Evolutionary conservation across 2,329 filamentous ascomycete genomes (phyloP), one percentile per base, ranked within the genome.

Genomic region (Aspergillus unguis): DNA sequence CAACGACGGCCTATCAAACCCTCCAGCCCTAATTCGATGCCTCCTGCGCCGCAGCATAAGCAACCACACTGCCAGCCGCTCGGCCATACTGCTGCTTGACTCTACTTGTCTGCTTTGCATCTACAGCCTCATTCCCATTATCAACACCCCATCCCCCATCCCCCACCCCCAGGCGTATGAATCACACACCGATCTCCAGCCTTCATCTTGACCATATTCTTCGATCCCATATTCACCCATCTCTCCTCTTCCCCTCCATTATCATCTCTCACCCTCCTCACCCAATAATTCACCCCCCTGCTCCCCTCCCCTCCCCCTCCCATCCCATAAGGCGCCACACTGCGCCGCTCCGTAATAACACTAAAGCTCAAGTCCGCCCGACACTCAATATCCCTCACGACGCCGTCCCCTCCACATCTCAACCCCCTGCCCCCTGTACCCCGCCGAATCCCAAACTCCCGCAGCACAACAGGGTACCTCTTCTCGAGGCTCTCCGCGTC

Each of bases 271-370:
- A 79, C 85, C 54, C 82, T 85, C 5, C 88, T 78, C 28, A 95
- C 85, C 92, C 92, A 97, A 43, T 95, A 76, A 62, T 97, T 97
- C 55, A 92, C 74, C 0, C 92, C 92, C 44, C 87, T 86, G 60
- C 83, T 74, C 0, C 85, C 92, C 55, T 92, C 87, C 50, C 85
- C 86, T 3, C 92, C 92, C 0, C 92, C 92, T 25, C 85, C 85
- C 55, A 96, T 79, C 0, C 92, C 92, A 61, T 92, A 96, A 1
- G 90, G 90, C 48, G 83, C 79, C 57, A 88, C 85, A 0, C 92
- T 87, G 31, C 90, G 74, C 17, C 90, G 70, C 70, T 95, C 90
- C 4, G 84, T 87, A 6, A 95, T 74, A 26, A 95, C 92, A 1
- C 84, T 87, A 10, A 89, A 88, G 70, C 92, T 87, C 29, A 95